Conservation (phyloP, 257 asterid genomes). For the Knoxia roxburghii region DNA sequence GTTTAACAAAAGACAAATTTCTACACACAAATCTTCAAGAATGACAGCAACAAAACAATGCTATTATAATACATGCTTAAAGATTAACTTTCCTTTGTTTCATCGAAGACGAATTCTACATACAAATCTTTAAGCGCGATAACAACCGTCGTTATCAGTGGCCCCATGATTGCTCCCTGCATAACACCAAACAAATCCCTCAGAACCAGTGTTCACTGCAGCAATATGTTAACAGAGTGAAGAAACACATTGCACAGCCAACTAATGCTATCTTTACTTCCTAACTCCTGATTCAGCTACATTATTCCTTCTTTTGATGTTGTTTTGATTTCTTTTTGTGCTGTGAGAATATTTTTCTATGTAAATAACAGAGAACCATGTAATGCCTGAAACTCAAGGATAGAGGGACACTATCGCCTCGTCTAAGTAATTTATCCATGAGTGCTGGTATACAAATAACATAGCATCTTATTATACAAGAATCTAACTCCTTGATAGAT, state of each 20-base stretch:
- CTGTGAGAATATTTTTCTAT: not conserved
- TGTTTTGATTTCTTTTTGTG: not conserved
- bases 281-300: not conserved
- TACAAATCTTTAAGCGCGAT: constrained; percentile 76
- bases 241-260: not conserved
- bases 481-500: not conserved
- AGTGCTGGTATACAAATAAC: no score
- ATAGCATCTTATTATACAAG: not conserved
- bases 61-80: not conserved
- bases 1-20: no score
- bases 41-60: no score
- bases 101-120: constrained; percentile 66
- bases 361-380: not conserved
- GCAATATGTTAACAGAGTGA: not conserved
- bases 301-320: not conserved
- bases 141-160: constrained; percentile 83
- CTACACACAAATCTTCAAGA: no score
- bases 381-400: not conserved
- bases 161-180: constrained; percentile 99
- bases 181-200: constrained; percentile 4
- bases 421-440: no score
- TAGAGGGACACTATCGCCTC: not conserved
- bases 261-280: not conserved
- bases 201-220: not conserved
- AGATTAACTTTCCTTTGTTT: constrained; percentile 31